These are phyloP conservation scores for Naegleria gruberi DNA, from an alignment of 208 protist species.

Conservation along the genomic window DNA sequence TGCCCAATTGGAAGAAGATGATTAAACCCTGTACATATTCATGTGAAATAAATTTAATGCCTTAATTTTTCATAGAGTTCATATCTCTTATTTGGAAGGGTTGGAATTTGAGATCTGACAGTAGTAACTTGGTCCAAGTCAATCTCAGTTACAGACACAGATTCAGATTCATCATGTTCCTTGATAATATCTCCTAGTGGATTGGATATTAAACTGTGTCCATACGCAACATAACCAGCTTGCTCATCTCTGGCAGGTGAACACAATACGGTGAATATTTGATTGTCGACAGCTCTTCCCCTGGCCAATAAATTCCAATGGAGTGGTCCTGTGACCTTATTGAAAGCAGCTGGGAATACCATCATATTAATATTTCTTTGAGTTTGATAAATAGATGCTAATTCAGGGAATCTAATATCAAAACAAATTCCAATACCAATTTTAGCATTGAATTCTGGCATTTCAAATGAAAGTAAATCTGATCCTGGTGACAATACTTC, in stretches of 20 bases:
- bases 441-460: conserved; percentile 42
- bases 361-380: conserved; percentile 70
- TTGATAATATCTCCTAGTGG: conserved; percentile 72
- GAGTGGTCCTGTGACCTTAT: conserved; percentile 94
- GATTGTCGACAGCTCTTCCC: conserved; percentile 80
- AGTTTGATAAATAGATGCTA: conserved; percentile 60
- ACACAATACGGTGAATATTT: conserved; percentile 82
- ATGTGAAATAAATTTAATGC: not conserved
- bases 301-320: conserved; percentile 92
- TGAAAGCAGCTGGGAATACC: conserved; percentile 93
- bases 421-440: conserved; percentile 96
- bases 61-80: conserved; percentile 51
- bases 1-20: not conserved
- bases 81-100: conserved; percentile 57
- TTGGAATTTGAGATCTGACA: conserved; percentile 57
- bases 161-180: conserved; percentile 55
- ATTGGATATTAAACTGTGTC: conserved; percentile 84
- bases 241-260: conserved; percentile 81
- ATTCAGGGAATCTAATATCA: conserved; percentile 92
- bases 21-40: not conserved
- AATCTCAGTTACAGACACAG: conserved; percentile 52
- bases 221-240: conserved; percentile 84
- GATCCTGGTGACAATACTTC: conserved; percentile 84
- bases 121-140: conserved; percentile 49
- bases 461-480: conserved; percentile 49